A percentile compares a stretch with the other conserved stretches of the same genome.
Evolutionary conservation across 768 basidiomycete species (phyloP).

Genomic region (Psilocybe azurescens): DNA sequence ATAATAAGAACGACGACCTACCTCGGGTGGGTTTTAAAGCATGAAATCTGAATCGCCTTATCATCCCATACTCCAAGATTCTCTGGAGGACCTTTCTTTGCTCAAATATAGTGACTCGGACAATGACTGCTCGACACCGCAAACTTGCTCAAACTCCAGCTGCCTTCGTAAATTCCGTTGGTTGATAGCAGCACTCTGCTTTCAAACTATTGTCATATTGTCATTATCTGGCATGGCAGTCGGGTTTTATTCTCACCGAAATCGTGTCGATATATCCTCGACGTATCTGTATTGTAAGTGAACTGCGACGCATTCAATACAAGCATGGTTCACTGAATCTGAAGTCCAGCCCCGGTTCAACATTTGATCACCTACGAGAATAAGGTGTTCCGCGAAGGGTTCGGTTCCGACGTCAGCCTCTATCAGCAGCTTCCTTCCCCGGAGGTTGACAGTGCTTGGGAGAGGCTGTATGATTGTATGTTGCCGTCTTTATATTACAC

Average conservation of each 20-base stretch:
- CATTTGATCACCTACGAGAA: constrained; percentile 22
- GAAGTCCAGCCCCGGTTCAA: constrained; percentile 26
- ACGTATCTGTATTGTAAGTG: constrained; percentile 1
- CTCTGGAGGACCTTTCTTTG: constrained; percentile 9
- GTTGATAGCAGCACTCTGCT: neutral
- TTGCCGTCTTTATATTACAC: neutral
- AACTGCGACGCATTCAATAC: neutral
- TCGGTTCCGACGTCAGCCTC: constrained; percentile 18
- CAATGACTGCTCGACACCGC: neutral
- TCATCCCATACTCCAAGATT: constrained; percentile 13
- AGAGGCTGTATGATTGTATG: constrained; percentile 27
- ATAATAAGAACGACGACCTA: neutral
- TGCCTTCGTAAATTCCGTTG: neutral
- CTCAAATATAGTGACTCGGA: neutral
- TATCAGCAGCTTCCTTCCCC: constrained; percentile 22
- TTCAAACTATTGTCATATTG: neutral
- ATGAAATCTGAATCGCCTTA: constrained; percentile 13
- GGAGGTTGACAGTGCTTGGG: constrained; percentile 30
- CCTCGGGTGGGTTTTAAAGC: neutral
- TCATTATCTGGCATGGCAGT: neutral
- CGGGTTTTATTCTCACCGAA: neutral
- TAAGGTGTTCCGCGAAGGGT: constrained; percentile 26
- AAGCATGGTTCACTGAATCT: neutral
- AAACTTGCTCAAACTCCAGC: neutral
- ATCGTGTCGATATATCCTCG: neutral